phyloP scores from a whole-genome alignment of 2,329 filamentous ascomycete genomes.

The Seiridium unicorne region DNA sequence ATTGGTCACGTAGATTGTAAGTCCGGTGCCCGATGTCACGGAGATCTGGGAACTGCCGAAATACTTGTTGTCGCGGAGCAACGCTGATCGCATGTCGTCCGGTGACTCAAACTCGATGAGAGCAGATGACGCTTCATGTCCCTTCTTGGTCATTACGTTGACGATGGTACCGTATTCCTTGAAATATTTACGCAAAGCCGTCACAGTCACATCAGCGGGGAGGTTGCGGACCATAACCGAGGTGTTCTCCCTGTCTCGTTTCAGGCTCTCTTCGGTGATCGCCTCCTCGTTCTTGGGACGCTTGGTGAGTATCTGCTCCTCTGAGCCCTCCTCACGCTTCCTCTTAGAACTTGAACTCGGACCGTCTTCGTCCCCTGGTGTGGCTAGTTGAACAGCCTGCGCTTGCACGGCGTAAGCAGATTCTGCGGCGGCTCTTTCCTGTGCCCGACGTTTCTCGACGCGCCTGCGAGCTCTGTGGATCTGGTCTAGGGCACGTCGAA shows the following conservation, averaged over 20 bases:
- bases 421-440: conserved; percentile 61
- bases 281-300: conserved; percentile 55
- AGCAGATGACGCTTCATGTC: conserved; percentile 63
- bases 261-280: conserved; percentile 43
- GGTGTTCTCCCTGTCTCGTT: conserved; percentile 87
- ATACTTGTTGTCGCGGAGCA: conserved; percentile 77
- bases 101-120: conserved; percentile 81
- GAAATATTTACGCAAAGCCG: conserved; percentile 84
- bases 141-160: conserved; percentile 66
- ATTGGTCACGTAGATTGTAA: conserved; percentile 88
- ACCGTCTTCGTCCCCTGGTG: conserved; percentile 31
- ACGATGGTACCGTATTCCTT: conserved; percentile 85
- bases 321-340: conserved; percentile 65
- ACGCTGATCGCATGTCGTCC: conserved; percentile 78
- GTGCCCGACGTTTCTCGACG: conserved; percentile 62
- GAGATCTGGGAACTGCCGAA: conserved; percentile 71
- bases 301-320: conserved; percentile 60
- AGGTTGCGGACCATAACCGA: conserved; percentile 80
- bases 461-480: conserved; percentile 67
- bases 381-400: conserved; percentile 32
- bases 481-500: conserved; percentile 72
- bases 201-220: conserved; percentile 66
- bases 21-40: conserved; percentile 71
- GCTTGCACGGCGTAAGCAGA: conserved; percentile 44
- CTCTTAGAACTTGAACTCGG: conserved; percentile 62